Conservation (phyloP, 1,139 yeast genomes). For the Debaryomyces subglobosus region DNA sequence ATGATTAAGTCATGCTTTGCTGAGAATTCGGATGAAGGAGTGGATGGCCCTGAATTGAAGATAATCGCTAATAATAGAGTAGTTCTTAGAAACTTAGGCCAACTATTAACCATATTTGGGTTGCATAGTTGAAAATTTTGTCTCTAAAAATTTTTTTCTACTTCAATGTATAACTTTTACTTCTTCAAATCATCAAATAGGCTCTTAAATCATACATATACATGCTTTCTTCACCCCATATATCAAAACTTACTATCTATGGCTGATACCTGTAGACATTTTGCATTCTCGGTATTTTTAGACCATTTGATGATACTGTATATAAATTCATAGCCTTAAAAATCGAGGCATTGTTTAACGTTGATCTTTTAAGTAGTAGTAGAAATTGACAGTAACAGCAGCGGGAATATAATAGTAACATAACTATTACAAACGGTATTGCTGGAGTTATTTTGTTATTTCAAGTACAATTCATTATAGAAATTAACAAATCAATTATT, state of each 20-base stretch:
- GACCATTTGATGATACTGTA: background rate
- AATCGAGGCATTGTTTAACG: constrained; percentile 7
- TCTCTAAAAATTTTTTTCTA: background rate
- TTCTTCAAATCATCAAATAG: background rate
- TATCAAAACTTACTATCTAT: no score
- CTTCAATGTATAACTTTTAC: background rate
- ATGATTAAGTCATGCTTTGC: constrained; percentile 2
- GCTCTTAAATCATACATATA: background rate
- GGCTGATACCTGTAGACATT: background rate
- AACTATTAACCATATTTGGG: constrained; percentile 19
- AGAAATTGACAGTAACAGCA: background rate
- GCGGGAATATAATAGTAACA: background rate
- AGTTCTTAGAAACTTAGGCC: constrained; percentile 31
- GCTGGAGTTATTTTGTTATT: background rate
- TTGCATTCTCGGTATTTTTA: background rate
- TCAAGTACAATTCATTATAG: background rate
- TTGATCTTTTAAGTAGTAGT: background rate
- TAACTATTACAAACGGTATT: background rate
- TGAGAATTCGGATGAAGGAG: constrained; percentile 1
- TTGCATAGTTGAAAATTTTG: background rate
- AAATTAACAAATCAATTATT: background rate
- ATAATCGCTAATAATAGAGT: constrained; percentile 42
- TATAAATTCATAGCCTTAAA: constrained; percentile 1
- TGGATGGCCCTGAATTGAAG: constrained; percentile 14
- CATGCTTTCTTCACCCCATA: background rate